Evolutionary conservation across 2,329 filamentous ascomycete species (phyloP).

Genomic region (Xylaria polymorpha): DNA sequence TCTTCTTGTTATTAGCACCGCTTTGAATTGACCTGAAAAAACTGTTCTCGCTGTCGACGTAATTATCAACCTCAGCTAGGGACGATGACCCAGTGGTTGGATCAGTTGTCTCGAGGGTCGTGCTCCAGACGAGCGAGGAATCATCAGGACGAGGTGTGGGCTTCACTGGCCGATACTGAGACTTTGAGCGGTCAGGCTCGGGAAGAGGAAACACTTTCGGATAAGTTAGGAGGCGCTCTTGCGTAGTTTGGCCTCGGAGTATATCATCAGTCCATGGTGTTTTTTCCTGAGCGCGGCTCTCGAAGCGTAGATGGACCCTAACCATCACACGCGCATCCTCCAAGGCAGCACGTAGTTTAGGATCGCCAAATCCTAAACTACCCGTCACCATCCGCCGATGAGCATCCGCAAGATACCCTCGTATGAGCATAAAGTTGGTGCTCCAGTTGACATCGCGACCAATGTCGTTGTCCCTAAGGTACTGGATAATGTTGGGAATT

Average conservation of each 20-base stretch:
- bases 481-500: constrained; percentile 55
- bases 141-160: constrained; percentile 17
- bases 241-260: constrained; percentile 33
- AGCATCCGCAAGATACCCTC: constrained; percentile 53
- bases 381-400: constrained; percentile 43
- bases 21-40: constrained; percentile 24
- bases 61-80: constrained; percentile 32
- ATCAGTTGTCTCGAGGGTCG: constrained; percentile 10
- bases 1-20: background rate
- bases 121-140: constrained; percentile 23
- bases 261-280: constrained; percentile 43
- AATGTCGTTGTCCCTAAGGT: constrained; percentile 62
- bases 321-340: constrained; percentile 43
- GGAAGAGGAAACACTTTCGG: constrained; percentile 40
- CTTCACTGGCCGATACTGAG: constrained; percentile 39
- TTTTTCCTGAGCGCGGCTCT: constrained; percentile 35
- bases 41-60: constrained; percentile 33
- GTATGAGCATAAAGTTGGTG: constrained; percentile 45
- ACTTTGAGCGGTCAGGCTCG: constrained; percentile 35
- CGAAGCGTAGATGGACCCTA: constrained; percentile 39
- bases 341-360: constrained; percentile 37
- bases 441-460: constrained; percentile 53
- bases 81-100: background rate
- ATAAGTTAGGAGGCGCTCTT: constrained; percentile 45
- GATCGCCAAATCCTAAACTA: constrained; percentile 41